Evolutionary conservation across 1,284 basidiomycete species (phyloP).

Genomic region (Puccinia novopanici): DNA sequence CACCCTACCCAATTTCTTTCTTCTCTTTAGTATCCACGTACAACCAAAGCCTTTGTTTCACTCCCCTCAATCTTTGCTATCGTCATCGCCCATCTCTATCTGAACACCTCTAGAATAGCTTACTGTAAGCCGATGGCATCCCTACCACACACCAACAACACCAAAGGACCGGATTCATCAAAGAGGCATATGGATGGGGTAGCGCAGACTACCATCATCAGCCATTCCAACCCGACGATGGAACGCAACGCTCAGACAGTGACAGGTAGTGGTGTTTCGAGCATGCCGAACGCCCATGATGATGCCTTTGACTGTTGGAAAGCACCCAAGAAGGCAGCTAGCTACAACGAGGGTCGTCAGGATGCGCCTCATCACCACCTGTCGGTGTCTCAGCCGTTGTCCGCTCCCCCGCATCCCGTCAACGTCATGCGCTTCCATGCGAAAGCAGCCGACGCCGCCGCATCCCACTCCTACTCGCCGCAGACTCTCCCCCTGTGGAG

Average conservation of each 20-base stretch:
- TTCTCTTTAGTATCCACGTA: conserved; percentile 17
- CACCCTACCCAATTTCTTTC: neutral
- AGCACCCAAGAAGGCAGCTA: neutral
- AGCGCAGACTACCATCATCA: conserved; percentile 24
- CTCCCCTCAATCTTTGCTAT: neutral
- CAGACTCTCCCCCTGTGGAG: conserved; percentile 12
- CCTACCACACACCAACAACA: neutral
- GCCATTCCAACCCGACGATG: conserved; percentile 20
- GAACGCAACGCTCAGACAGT: conserved; percentile 1
- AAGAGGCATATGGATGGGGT: neutral
- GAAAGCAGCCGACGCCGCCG: neutral
- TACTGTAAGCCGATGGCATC: conserved; percentile 1
- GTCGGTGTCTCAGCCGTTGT: neutral
- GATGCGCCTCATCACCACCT: neutral
- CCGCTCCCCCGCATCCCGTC: neutral
- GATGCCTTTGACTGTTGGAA: neutral
- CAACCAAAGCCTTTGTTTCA: conserved; percentile 30
- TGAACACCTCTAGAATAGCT: neutral
- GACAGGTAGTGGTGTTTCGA: neutral
- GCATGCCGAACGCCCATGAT: conserved; percentile 8
- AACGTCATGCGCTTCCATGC: neutral
- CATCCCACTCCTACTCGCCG: neutral
- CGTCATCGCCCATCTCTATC: neutral
- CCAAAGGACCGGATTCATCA: conserved; percentile 23
- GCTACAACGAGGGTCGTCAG: neutral